These are phyloP conservation scores for Aspergillus funiculosus DNA, from an alignment of 495 filamentous ascomycete genomes.

Conservation along the genomic window DNA sequence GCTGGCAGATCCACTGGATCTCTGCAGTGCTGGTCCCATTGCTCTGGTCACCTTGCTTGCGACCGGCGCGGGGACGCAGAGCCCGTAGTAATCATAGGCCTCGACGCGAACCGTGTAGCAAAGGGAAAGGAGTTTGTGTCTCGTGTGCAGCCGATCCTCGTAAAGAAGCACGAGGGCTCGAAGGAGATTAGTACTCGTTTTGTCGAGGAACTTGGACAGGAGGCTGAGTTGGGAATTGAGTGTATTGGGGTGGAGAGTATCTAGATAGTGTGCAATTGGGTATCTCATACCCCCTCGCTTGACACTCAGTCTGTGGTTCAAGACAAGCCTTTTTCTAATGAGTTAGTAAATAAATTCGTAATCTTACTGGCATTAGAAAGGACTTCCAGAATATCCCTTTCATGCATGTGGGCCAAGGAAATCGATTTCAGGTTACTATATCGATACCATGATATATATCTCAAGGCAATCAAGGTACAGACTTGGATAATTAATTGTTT, in stretches of 20 bases:
- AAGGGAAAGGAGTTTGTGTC: constrained; percentile 53
- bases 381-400: constrained; percentile 54
- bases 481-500: constrained; percentile 45
- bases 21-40: constrained; percentile 67
- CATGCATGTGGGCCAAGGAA: constrained; percentile 54
- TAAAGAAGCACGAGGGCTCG: constrained; percentile 31
- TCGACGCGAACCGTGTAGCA: constrained; percentile 45
- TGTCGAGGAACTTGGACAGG: constrained; percentile 39
- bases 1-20: constrained; percentile 44
- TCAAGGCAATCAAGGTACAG: constrained; percentile 38
- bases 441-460: constrained; percentile 53
- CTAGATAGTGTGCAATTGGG: constrained; percentile 47
- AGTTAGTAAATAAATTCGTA: too few relatives aligned
- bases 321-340: too few relatives aligned
- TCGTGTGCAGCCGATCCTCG: constrained; percentile 38
- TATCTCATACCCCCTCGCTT: too few relatives aligned
- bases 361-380: constrained; percentile 53
- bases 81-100: constrained; percentile 54
- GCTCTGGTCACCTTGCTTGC: constrained; percentile 53
- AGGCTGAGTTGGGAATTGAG: constrained; percentile 44
- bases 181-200: constrained; percentile 33
- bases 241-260: constrained; percentile 55
- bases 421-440: constrained; percentile 54
- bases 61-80: constrained; percentile 51
- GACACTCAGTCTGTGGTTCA: too few relatives aligned